phyloP scores from a whole-genome alignment of 176 grass and related monocot genomes.

The Neostapfia colusana region DNA sequence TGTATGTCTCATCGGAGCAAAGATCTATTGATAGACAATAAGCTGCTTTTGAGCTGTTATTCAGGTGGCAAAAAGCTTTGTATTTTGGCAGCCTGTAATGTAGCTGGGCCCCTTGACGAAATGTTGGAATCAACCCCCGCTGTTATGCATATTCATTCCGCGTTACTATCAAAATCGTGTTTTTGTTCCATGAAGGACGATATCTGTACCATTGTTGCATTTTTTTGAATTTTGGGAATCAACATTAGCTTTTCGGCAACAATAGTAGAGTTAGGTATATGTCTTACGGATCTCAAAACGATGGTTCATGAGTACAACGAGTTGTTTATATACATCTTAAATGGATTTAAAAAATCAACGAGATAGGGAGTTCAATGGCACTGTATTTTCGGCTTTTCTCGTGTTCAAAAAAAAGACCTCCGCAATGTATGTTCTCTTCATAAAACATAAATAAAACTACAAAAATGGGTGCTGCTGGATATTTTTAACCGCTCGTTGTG shows the following conservation, averaged over 20 bases:
- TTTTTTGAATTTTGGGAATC: neutral
- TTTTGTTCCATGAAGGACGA: neutral
- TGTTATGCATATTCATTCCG: neutral
- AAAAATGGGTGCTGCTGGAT: neutral
- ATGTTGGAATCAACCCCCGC: neutral
- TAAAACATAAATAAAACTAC: neutral
- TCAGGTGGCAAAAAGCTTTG: conserved; percentile 17
- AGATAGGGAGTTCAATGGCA: neutral
- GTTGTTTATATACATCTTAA: too few species aligned
- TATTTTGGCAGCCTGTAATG: conserved; percentile 14
- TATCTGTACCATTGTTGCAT: neutral
- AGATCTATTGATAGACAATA: conserved; percentile 31
- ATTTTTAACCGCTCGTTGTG: neutral
- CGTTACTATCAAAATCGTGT: neutral
- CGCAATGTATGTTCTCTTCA: neutral
- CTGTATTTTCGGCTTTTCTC: neutral
- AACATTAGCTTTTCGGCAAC: neutral
- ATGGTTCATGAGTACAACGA: neutral
- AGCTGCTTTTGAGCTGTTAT: conserved; percentile 4
- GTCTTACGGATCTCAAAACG: neutral
- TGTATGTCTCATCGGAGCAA: conserved; percentile 29
- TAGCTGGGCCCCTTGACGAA: neutral
- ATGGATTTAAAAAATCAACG: too few species aligned
- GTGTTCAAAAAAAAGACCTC: neutral
- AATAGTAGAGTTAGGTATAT: neutral